Conservation (phyloP, 2,329 filamentous ascomycete genomes). For the Byssochlamys sp. region DNA sequence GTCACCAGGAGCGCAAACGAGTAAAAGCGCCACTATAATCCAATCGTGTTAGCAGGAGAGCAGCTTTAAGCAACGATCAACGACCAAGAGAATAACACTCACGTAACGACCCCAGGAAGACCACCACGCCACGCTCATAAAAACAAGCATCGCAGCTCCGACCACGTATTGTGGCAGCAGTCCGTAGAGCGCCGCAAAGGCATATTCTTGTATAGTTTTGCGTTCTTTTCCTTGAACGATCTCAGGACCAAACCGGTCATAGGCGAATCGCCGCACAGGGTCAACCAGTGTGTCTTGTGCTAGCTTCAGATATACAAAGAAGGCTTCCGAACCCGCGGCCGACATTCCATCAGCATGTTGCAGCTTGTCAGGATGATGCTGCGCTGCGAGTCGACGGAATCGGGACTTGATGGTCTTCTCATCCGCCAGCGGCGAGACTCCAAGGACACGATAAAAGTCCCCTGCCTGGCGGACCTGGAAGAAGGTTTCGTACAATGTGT, state of each 20-base stretch:
- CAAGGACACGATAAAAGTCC: slow-evolving; percentile 71
- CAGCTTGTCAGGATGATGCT: slow-evolving; percentile 77
- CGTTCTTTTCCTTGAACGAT: slow-evolving; percentile 50
- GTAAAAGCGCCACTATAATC: slow-evolving; percentile 40
- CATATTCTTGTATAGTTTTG: slow-evolving; percentile 60
- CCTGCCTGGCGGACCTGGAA: slow-evolving; percentile 61
- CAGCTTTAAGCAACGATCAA: slow-evolving; percentile 6
- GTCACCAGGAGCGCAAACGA: slow-evolving; percentile 46
- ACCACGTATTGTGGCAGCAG: slow-evolving; percentile 31
- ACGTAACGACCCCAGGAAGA: slow-evolving; percentile 38
- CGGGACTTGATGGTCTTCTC: slow-evolving; percentile 72
- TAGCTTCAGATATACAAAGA: slow-evolving; percentile 74
- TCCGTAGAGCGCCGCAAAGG: slow-evolving; percentile 53
- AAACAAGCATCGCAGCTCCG: slow-evolving; percentile 25
- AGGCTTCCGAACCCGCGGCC: slow-evolving; percentile 30
- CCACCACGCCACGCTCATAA: slow-evolving; percentile 34
- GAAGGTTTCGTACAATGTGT: slow-evolving; percentile 88
- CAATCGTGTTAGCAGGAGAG: slow-evolving; percentile 13
- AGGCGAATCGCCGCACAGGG: slow-evolving; percentile 69
- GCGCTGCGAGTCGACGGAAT: slow-evolving; percentile 64
- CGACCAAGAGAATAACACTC: slow-evolving; percentile 12
- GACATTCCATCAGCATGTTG: slow-evolving; percentile 23
- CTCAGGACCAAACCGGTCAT: slow-evolving; percentile 75
- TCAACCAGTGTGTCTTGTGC: slow-evolving; percentile 76
- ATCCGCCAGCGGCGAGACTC: slow-evolving; percentile 56